phyloP scores from a whole-genome alignment of 2,329 filamentous ascomycete species.

The Nakataea oryzae region DNA sequence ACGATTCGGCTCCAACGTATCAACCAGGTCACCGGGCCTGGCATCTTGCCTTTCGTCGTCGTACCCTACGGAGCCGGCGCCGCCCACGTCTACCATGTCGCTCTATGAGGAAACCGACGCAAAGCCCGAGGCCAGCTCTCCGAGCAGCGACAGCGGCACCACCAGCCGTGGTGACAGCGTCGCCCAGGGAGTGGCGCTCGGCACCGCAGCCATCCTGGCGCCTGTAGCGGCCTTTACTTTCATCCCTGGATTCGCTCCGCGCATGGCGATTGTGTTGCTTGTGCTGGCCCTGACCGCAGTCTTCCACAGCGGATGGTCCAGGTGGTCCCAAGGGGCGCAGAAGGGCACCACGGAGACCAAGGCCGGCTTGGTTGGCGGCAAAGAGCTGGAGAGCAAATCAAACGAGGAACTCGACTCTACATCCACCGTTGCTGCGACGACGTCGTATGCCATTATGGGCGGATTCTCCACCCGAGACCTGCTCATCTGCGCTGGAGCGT shows the following conservation, averaged over 20 bases:
- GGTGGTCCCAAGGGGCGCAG: background rate
- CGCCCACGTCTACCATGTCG: background rate
- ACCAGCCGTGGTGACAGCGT: background rate
- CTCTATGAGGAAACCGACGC: background rate
- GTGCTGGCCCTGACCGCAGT: conserved; percentile 32
- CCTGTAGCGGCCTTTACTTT: conserved; percentile 49
- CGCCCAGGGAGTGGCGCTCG: conserved; percentile 24
- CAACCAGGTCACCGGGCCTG: background rate
- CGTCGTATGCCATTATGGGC: background rate
- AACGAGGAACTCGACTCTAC: too few relatives aligned
- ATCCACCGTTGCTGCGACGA: background rate
- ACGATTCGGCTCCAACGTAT: background rate
- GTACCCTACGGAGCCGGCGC: background rate
- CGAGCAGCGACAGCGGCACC: background rate
- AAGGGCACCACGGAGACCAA: background rate
- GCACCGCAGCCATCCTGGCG: conserved; percentile 41
- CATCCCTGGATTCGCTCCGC: conserved; percentile 43
- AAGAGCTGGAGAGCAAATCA: background rate
- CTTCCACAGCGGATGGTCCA: background rate
- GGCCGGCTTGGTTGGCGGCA: background rate
- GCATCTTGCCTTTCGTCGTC: background rate
- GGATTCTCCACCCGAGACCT: conserved; percentile 6
- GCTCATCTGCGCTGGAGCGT: conserved; percentile 6
- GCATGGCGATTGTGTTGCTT: conserved; percentile 46
- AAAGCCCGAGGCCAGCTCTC: background rate